Conservation (phyloP, 805 yeast species). For the Komagataella populi region DNA sequence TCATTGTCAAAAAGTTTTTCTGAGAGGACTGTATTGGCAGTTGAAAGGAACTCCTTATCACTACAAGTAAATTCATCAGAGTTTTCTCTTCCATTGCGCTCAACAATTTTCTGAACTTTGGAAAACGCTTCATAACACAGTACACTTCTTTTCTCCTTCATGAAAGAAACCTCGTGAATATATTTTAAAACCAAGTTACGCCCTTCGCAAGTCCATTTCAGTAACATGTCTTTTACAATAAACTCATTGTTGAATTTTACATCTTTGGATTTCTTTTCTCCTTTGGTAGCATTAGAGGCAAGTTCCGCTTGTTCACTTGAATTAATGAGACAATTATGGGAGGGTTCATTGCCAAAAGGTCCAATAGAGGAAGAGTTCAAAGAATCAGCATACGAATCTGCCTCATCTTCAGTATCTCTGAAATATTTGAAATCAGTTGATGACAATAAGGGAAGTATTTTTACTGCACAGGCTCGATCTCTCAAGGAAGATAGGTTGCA, state of each 20-base stretch:
- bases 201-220: slow-evolving; percentile 67
- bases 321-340: slow-evolving; percentile 50
- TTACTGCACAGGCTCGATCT: slow-evolving; percentile 23
- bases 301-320: slow-evolving; percentile 11
- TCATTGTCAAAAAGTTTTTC: slow-evolving; percentile 1
- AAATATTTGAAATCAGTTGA: slow-evolving; percentile 60
- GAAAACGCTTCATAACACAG: slow-evolving; percentile 34
- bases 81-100: slow-evolving; percentile 13
- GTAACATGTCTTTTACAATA: slow-evolving; percentile 54
- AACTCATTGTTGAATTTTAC: slow-evolving; percentile 47
- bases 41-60: background rate
- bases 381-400: slow-evolving; percentile 22
- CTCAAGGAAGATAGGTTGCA: slow-evolving; percentile 28
- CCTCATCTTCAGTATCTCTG: slow-evolving; percentile 34
- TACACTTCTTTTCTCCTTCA: slow-evolving; percentile 28
- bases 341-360: slow-evolving; percentile 40
- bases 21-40: background rate
- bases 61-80: background rate
- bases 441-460: slow-evolving; percentile 47
- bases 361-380: slow-evolving; percentile 13
- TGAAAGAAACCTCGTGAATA: slow-evolving; percentile 30
- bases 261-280: background rate
- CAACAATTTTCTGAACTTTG: slow-evolving; percentile 35
- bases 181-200: slow-evolving; percentile 55
- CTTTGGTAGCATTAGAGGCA: slow-evolving; percentile 10